Evolutionary conservation across 2,329 filamentous ascomycete genomes (phyloP).

Genomic region (Microcyclospora tardicrescens): DNA sequence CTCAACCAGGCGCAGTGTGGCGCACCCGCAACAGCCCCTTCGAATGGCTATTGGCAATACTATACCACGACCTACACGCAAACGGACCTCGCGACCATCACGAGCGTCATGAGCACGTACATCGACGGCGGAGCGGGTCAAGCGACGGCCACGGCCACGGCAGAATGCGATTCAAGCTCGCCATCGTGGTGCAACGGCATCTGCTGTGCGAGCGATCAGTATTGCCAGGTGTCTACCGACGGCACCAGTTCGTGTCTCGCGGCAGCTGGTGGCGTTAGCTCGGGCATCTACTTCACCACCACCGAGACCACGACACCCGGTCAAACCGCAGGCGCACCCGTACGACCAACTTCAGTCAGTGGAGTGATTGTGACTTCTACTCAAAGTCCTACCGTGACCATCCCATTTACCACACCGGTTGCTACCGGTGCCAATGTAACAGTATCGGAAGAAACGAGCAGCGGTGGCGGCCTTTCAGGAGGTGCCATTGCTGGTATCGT

Average conservation of each 20-base stretch:
- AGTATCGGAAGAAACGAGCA: constrained; percentile 19
- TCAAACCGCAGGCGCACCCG: constrained; percentile 40
- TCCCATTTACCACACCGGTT: constrained; percentile 40
- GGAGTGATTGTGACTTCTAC: constrained; percentile 41
- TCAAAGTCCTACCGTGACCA: constrained; percentile 32
- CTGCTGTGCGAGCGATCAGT: constrained; percentile 59
- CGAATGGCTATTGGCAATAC: constrained; percentile 39
- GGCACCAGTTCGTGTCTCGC: constrained; percentile 42
- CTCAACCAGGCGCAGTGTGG: constrained; percentile 37
- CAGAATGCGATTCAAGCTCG: constrained; percentile 36
- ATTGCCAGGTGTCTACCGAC: constrained; percentile 39
- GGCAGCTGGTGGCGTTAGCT: constrained; percentile 35
- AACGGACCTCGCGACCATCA: constrained; percentile 40
- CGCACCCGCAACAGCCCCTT: constrained; percentile 11
- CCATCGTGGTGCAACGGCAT: constrained; percentile 46
- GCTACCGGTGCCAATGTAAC: constrained; percentile 38
- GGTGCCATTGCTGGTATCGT: constrained; percentile 74
- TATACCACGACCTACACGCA: constrained; percentile 46
- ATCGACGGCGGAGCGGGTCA: constrained; percentile 19
- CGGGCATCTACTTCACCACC: constrained; percentile 19
- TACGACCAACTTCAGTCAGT: constrained; percentile 40
- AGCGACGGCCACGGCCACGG: constrained; percentile 14
- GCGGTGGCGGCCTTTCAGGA: constrained; percentile 41
- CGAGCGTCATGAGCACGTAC: constrained; percentile 40
- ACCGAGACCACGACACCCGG: constrained; percentile 32